Evolutionary conservation across 148 eudicot genomes (phyloP).

Genomic region (Polygonum maritimum): DNA sequence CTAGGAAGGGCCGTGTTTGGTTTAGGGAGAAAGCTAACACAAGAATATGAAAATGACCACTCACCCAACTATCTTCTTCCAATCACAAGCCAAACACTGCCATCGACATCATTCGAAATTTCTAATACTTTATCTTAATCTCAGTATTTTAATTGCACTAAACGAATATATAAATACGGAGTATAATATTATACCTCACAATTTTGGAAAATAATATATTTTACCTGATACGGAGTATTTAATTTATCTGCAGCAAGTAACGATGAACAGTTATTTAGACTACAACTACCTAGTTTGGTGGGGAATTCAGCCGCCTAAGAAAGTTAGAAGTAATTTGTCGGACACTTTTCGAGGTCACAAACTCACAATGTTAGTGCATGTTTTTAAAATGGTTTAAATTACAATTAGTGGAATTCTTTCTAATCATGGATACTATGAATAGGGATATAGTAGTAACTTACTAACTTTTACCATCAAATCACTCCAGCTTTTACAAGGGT

Average conservation of each 20-base stretch:
- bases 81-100: not conserved
- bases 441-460: no score
- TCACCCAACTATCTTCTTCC: not conserved
- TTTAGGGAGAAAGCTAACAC: not conserved
- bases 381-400: not conserved
- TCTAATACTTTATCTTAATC: not conserved
- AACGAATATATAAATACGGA: no score
- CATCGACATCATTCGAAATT: not conserved
- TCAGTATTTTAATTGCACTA: no score
- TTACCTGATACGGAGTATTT: no score
- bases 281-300: not conserved
- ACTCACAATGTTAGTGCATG: not conserved
- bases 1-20: not conserved
- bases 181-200: no score
- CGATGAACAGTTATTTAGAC: not conserved
- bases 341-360: not conserved
- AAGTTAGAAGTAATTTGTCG: not conserved
- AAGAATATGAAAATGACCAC: not conserved
- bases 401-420: no score
- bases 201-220: no score
- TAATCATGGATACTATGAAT: no score
- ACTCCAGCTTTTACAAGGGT: no score
- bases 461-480: no score
- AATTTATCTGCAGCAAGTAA: not conserved
- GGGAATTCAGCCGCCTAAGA: not conserved